Percentiles rank a stretch among this genome's conserved stretches.
Conservation (phyloP, 2,329 filamentous ascomycete species). For the Acrocalymma vagum region DNA sequence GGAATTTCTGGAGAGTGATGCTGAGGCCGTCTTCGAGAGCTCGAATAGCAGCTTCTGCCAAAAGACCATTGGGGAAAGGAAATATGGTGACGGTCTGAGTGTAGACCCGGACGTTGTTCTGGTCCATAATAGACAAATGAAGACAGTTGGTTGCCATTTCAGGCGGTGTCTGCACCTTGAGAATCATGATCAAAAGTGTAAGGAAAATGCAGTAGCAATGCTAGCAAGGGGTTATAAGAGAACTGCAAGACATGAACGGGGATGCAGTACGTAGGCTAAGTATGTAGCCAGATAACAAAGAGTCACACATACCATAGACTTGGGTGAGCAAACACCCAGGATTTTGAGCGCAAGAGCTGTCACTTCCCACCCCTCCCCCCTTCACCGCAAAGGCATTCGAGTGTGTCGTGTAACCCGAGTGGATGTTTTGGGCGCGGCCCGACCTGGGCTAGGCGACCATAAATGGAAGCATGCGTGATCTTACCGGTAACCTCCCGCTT, state of each 20-base stretch:
- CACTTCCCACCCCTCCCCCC: conserved; percentile 30
- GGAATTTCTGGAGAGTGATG: conserved; percentile 32
- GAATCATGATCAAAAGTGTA: conserved; percentile 32
- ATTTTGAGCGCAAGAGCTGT: conserved; percentile 33
- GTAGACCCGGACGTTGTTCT: conserved; percentile 42
- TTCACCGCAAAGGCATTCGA: conserved; percentile 39
- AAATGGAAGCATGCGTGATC: conserved; percentile 13
- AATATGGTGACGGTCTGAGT: conserved; percentile 41
- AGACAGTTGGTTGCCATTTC: conserved; percentile 28
- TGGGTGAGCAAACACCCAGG: conserved; percentile 34
- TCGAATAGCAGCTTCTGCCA: conserved; percentile 34
- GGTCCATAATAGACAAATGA: conserved; percentile 39
- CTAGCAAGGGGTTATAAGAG: conserved; percentile 20
- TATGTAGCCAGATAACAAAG: conserved; percentile 25
- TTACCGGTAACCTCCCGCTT: conserved; percentile 11
- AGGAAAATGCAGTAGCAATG: conserved; percentile 24
- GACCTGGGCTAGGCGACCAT: conserved; percentile 25
- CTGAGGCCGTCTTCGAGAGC: conserved; percentile 32
- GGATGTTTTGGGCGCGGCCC: conserved; percentile 34
- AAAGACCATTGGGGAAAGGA: conserved; percentile 37
- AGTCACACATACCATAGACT: conserved; percentile 27
- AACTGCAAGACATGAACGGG: conserved; percentile 27
- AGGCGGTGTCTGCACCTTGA: conserved; percentile 29
- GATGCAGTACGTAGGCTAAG: conserved; percentile 24
- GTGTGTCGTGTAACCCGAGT: conserved; percentile 34